Evolutionary conservation across 2,329 filamentous ascomycete genomes (phyloP).

Genomic region (Tolypocladium amazonense): DNA sequence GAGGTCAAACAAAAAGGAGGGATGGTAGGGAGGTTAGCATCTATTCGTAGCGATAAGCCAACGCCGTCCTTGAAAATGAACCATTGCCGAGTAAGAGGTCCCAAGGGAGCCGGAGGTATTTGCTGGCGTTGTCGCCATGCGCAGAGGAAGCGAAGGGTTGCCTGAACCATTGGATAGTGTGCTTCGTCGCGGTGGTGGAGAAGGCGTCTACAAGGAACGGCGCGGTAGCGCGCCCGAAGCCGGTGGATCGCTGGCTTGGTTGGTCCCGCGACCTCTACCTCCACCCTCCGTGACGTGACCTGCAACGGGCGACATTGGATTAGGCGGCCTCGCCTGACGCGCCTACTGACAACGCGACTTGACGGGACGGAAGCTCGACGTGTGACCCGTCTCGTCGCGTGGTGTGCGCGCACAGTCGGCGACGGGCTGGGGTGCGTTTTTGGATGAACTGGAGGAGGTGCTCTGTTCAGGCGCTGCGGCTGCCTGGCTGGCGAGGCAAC

Average conservation of each 20-base stretch:
- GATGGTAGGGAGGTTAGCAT: not conserved
- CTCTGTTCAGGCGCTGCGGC: not conserved
- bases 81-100: too few species aligned
- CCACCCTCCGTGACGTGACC: not conserved
- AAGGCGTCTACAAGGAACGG: not conserved
- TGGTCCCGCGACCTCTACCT: not conserved
- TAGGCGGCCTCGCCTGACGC: not conserved
- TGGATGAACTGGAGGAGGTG: not conserved
- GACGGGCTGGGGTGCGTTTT: not conserved
- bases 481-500: not conserved
- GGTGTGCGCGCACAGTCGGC: not conserved
- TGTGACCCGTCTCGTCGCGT: not conserved
- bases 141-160: not conserved
- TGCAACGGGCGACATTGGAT: not conserved
- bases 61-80: not conserved
- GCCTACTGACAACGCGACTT: not conserved
- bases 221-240: not conserved
- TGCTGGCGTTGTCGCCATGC: too few species aligned
- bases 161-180: too few species aligned
- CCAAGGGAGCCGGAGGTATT: too few species aligned
- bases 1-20: not conserved
- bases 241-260: not conserved
- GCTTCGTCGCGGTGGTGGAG: too few species aligned
- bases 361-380: not conserved
- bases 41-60: not conserved